These are phyloP conservation scores for Backusella morwellensis DNA, from an alignment of 192 early-diverging fungal genomes.

Conservation along the genomic window DNA sequence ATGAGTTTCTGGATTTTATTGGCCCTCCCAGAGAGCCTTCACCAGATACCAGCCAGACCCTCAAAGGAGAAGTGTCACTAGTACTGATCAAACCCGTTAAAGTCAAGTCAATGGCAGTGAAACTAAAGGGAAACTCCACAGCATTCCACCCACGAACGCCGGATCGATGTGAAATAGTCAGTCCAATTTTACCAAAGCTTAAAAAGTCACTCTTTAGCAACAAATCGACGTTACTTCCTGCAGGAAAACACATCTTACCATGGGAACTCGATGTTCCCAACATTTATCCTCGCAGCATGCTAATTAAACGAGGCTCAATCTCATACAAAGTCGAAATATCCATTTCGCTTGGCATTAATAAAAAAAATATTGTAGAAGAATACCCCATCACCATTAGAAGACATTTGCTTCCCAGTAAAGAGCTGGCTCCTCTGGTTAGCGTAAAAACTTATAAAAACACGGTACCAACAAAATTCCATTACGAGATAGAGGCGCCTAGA, in stretches of 20 bases:
- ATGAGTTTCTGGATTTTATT: constrained; percentile 16
- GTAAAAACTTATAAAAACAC: constrained; percentile 19
- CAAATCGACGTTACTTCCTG: constrained; percentile 10
- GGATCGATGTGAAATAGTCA: not conserved
- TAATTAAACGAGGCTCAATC: constrained; percentile 21
- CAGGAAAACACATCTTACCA: constrained; percentile 21
- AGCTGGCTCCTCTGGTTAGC: constrained; percentile 9
- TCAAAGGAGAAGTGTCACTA: constrained; percentile 19
- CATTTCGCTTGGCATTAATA: constrained; percentile 15
- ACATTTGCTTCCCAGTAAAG: constrained; percentile 12
- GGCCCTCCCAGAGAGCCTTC: constrained; percentile 1
- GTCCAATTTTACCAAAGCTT: constrained; percentile 25
- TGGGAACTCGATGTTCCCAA: constrained; percentile 33
- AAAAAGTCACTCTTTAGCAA: constrained; percentile 1
- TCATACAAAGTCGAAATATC: constrained; percentile 17
- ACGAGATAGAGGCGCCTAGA: constrained; percentile 28
- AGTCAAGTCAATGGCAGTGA: constrained; percentile 22
- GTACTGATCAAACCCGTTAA: constrained; percentile 21
- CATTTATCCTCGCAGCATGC: constrained; percentile 18
- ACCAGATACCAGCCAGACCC: not conserved
- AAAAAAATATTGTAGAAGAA: constrained; percentile 14
- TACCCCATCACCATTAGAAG: constrained; percentile 23
- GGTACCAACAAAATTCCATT: constrained; percentile 31
- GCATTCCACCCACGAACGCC: not conserved
- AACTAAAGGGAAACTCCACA: constrained; percentile 30